Conservation (phyloP, 1,284 basidiomycete genomes). For the Marasmius fiardii region DNA sequence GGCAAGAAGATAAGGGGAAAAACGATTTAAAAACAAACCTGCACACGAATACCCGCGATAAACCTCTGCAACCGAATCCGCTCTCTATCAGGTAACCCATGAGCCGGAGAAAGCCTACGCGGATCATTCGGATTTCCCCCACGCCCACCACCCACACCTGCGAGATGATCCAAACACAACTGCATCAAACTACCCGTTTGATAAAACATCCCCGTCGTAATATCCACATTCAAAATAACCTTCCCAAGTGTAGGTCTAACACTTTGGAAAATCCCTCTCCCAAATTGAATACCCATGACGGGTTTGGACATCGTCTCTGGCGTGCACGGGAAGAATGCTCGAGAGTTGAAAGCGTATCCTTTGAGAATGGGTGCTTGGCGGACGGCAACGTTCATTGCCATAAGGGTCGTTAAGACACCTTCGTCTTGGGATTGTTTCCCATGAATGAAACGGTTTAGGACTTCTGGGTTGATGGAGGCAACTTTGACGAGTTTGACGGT, state of each 20-base stretch:
- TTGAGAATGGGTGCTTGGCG: conserved; percentile 54
- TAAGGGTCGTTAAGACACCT: conserved; percentile 52
- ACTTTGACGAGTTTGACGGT: conserved; percentile 39
- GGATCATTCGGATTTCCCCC: neutral
- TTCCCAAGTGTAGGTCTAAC: conserved; percentile 50
- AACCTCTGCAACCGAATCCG: conserved; percentile 32
- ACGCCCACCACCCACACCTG: too few species aligned
- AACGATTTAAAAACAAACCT: conserved; percentile 19
- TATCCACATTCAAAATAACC: conserved; percentile 60
- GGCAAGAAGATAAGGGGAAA: neutral
- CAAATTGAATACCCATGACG: conserved; percentile 41
- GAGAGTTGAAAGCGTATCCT: conserved; percentile 47
- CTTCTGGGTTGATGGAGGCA: conserved; percentile 44
- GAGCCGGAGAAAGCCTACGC: conserved; percentile 27
- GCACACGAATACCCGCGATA: conserved; percentile 40
- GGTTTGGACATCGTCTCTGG: neutral
- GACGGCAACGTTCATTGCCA: conserved; percentile 56
- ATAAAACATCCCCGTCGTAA: conserved; percentile 59
- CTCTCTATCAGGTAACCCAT: conserved; percentile 38
- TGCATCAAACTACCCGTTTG: conserved; percentile 31
- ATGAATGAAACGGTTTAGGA: conserved; percentile 44
- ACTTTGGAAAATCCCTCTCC: conserved; percentile 59
- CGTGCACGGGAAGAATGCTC: conserved; percentile 48
- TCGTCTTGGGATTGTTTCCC: conserved; percentile 54
- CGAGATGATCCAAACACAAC: conserved; percentile 44